Conservation (phyloP, 441 rosid genomes). For the Adansonia rubrostipa region DNA sequence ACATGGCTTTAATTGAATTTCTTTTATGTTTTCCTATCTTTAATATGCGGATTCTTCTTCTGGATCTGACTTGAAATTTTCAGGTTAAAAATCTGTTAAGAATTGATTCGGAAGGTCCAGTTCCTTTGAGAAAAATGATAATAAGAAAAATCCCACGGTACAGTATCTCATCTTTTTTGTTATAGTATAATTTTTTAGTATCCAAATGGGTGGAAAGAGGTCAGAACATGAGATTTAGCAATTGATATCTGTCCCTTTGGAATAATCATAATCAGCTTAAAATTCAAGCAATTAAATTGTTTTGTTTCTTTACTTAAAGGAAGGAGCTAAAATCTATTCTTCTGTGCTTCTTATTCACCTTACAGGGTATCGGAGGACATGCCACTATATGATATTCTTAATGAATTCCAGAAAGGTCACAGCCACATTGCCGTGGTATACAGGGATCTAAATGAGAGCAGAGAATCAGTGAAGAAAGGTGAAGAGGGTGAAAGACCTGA, state of each 20-base stretch:
- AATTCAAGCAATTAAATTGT: neutral
- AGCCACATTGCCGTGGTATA: constrained; percentile 93
- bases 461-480: constrained; percentile 39
- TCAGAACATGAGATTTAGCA: neutral
- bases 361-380: constrained; percentile 80
- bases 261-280: neutral
- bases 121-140: constrained; percentile 75
- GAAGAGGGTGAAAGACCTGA: constrained; percentile 39
- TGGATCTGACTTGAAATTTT: constrained; percentile 18
- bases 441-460: constrained; percentile 55
- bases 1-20: neutral
- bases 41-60: neutral
- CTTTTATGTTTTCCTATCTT: constrained; percentile 1
- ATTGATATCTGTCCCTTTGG: neutral
- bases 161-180: constrained; percentile 6
- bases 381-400: constrained; percentile 88
- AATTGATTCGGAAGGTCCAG: constrained; percentile 72
- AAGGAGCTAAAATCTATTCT: constrained; percentile 19
- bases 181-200: neutral
- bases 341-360: constrained; percentile 25
- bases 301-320: neutral
- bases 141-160: constrained; percentile 92
- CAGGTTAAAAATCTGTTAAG: constrained; percentile 84
- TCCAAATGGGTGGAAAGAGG: constrained; percentile 5
- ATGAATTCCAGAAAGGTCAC: constrained; percentile 94